Conservation (phyloP, 2,329 filamentous ascomycete species). For the Exophiala dermatitidis region DNA sequence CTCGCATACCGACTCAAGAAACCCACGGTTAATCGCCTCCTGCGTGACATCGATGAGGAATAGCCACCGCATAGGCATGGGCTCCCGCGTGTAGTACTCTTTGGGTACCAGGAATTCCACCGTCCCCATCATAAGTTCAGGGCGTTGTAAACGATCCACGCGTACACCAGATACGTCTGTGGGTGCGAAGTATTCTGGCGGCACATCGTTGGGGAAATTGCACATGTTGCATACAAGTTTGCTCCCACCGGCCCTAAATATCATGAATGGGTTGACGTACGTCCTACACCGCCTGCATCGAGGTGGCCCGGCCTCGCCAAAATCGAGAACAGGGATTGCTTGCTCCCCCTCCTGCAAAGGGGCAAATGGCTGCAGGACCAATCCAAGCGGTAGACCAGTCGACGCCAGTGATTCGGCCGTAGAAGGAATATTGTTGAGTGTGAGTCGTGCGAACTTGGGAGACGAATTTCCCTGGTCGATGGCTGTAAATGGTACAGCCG, state of each 20-base stretch:
- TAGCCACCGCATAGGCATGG: conserved; percentile 76
- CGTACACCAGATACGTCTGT: conserved; percentile 79
- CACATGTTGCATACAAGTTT: conserved; percentile 98
- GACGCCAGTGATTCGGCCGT: conserved; percentile 70
- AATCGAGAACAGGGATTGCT: conserved; percentile 85
- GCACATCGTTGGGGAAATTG: conserved; percentile 91
- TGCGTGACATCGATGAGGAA: conserved; percentile 92
- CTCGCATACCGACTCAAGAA: conserved; percentile 81
- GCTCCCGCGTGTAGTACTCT: conserved; percentile 96
- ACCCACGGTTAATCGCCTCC: conserved; percentile 84
- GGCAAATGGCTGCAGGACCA: conserved; percentile 83
- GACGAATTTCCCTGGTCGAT: conserved; percentile 95
- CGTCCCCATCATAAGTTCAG: conserved; percentile 82
- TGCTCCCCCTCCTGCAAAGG: conserved; percentile 75
- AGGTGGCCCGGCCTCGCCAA: conserved; percentile 83
- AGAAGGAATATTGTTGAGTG: conserved; percentile 85
- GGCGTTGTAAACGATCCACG: conserved; percentile 78
- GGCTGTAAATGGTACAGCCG: conserved; percentile 82
- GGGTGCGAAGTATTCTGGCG: conserved; percentile 86
- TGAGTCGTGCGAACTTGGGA: conserved; percentile 85
- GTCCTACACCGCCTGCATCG: conserved; percentile 86
- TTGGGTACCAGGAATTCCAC: conserved; percentile 96
- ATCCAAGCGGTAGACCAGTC: conserved; percentile 77
- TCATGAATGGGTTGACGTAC: conserved; percentile 99
- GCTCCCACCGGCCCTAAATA: conserved; percentile 86